A percentile compares a stretch with the other conserved stretches of the same genome.
phyloP scores from a whole-genome alignment of 2,329 filamentous ascomycete species.

The Epichloe uncinata region DNA sequence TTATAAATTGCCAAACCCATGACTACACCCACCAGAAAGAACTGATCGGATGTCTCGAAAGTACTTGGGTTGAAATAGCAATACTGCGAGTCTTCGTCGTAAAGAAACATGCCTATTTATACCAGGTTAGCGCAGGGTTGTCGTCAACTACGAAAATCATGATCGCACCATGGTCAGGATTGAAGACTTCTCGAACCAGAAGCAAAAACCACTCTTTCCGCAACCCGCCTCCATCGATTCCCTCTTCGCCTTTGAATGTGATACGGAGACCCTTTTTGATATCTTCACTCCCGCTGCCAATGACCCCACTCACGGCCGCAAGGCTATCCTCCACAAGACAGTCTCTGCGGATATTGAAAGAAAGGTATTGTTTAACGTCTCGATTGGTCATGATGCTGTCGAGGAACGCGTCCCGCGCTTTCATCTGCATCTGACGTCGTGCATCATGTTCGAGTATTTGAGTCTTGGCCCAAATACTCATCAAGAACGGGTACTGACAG shows the following conservation, averaged over 20 bases:
- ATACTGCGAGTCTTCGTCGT: slow-evolving; percentile 79
- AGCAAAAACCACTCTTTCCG: slow-evolving; percentile 93
- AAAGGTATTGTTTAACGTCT: slow-evolving; percentile 62
- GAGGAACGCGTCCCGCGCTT: slow-evolving; percentile 81
- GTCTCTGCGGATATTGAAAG: slow-evolving; percentile 65
- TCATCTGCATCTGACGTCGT: slow-evolving; percentile 75
- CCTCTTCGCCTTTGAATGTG: slow-evolving; percentile 77
- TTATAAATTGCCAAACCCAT: slow-evolving; percentile 90
- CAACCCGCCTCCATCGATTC: slow-evolving; percentile 77
- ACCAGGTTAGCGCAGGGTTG: slow-evolving; percentile 5
- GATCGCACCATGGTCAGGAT: slow-evolving; percentile 67
- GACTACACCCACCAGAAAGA: slow-evolving; percentile 77
- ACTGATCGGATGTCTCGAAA: slow-evolving; percentile 85
- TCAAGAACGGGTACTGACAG: slow-evolving; percentile 82
- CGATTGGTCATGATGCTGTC: slow-evolving; percentile 70
- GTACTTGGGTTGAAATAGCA: slow-evolving; percentile 90
- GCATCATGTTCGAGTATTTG: slow-evolving; percentile 82
- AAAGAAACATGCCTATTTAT: slow-evolving; percentile 66
- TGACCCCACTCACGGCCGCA: slow-evolving; percentile 69
- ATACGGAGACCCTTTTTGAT: slow-evolving; percentile 84
- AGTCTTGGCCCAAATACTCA: slow-evolving; percentile 88
- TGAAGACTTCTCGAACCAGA: slow-evolving; percentile 78
- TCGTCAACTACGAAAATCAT: background rate
- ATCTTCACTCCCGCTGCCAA: slow-evolving; percentile 68
- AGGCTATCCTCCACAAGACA: slow-evolving; percentile 84